Base-by-base conservation (phyloP, 495 filamentous ascomycete genomes). In the Podospora australis region DNA sequence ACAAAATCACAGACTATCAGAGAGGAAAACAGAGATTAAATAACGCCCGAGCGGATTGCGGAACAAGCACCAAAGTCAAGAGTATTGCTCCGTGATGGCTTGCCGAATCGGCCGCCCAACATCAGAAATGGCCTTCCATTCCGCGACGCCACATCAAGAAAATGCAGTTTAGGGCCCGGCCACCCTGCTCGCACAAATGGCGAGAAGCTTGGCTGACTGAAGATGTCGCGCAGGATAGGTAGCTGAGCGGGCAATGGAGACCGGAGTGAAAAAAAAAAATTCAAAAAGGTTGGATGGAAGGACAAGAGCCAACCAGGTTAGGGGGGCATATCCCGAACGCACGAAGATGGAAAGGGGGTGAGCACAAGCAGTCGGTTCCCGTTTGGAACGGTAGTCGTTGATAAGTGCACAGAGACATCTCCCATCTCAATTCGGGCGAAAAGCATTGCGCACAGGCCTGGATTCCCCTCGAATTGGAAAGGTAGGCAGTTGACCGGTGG, bases 81-180 rank as follows among this genome's bases (percentile, higher is more conserved):
- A 38, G 40, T 22, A 34, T 6, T 2, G 23, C 7, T 13, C 10
- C 17, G 9, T 49, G 23, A 23, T 36, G 32, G 32, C 32, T 36
- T 36, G 19, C 32, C 32, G 32, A 36, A n/a, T 36, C 28, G 28
- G 32, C 39, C 48, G 16, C 17, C 10, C 14, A 11, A 28, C 29
- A 38, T 24, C 14, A 5, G 26, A 36, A 20, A 38, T 36, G 38
- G 35, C 46, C 48, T 38, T 42, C 49, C 34, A 13, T 39, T 48
- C 19, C 11, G 24, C 36, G 46, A 14, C 45, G 49, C 49, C 49
- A 52, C 49, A 52, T 42, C 26, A 34, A 35, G 43, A 36, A 22
- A 16, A 35, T 17, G 49, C 36, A 30, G 41, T 34, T 36, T 36
- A 36, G 32, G 32, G 32, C 32, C 32, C 1, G 32, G 32, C 32